Percentiles rank a stretch among this genome's conserved stretches.
These are phyloP conservation scores for Cyberlindnera mississippiensis DNA, from an alignment of 805 yeast genomes.

Conservation along the genomic window DNA sequence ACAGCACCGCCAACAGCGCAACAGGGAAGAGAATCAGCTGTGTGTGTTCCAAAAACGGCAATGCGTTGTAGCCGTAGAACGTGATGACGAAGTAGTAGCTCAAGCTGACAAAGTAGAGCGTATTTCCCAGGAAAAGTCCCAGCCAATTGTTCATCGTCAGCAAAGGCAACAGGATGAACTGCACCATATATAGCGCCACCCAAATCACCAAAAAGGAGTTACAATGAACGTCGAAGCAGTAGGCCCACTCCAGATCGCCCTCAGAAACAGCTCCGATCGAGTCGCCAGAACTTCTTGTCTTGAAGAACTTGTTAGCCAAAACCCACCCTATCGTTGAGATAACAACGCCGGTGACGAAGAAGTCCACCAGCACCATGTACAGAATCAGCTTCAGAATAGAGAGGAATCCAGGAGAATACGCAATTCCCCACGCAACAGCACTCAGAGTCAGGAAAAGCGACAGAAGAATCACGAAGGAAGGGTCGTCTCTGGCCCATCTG, in stretches of 20 bases:
- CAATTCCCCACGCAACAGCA: constrained; percentile 88
- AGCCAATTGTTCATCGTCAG: constrained; percentile 61
- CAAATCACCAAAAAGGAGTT: constrained; percentile 82
- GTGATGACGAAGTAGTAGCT: constrained; percentile 76
- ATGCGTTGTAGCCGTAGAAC: constrained; percentile 82
- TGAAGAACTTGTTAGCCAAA: constrained; percentile 61
- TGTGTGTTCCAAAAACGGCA: constrained; percentile 63
- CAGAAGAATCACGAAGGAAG: constrained; percentile 74
- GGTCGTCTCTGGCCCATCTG: constrained; percentile 89
- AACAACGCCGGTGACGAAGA: constrained; percentile 62
- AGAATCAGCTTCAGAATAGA: constrained; percentile 64
- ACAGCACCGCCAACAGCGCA: constrained; percentile 51
- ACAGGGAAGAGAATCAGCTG: constrained; percentile 62
- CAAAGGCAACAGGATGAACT: constrained; percentile 71
- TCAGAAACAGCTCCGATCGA: constrained; percentile 31
- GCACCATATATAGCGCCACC: constrained; percentile 69
- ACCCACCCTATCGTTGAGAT: constrained; percentile 75
- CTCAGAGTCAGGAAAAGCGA: constrained; percentile 63
- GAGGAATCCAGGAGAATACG: constrained; percentile 60
- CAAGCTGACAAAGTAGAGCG: constrained; percentile 68
- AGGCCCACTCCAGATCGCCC: constrained; percentile 78
- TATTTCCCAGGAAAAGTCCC: constrained; percentile 71
- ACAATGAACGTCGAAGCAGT: constrained; percentile 92
- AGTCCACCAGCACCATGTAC: constrained; percentile 84
- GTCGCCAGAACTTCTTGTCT: constrained; percentile 33